A percentile compares a stretch with the other conserved stretches of the same genome.
phyloP scores from a whole-genome alignment of 805 yeast genomes.

The Kazachstania africana region DNA sequence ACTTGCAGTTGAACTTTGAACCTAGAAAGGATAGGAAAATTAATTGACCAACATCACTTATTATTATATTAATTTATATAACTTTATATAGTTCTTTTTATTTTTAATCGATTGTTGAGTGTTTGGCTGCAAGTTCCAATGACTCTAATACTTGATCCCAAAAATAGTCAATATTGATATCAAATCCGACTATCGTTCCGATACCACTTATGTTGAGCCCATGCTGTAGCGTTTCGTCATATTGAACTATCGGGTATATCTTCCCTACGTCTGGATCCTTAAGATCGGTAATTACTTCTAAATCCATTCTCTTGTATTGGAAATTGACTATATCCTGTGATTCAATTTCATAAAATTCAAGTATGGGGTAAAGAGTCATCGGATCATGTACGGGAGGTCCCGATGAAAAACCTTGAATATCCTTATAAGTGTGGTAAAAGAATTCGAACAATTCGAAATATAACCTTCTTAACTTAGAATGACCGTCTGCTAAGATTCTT shows the following conservation, averaged over 20 bases:
- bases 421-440: conserved; percentile 36
- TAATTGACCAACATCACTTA: no score
- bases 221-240: no score
- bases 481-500: conserved; percentile 28
- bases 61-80: no score
- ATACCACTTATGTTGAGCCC: conserved; percentile 3
- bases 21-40: background rate
- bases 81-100: no score
- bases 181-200: conserved; percentile 32
- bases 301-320: conserved; percentile 15
- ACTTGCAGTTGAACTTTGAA: conserved; percentile 18
- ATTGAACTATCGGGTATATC: conserved; percentile 30
- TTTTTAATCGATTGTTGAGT: conserved; percentile 12
- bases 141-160: conserved; percentile 35
- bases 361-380: conserved; percentile 48
- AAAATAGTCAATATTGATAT: conserved; percentile 31
- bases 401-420: conserved; percentile 29
- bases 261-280: conserved; percentile 48
- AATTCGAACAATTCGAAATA: conserved; percentile 42
- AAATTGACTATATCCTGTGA: conserved; percentile 11
- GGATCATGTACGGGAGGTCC: conserved; percentile 85
- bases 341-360: conserved; percentile 32
- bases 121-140: conserved; percentile 28
- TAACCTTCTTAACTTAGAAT: conserved; percentile 39
- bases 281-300: conserved; percentile 20